Base-by-base conservation (phyloP, 352 stramenopile species). In the Pseudoperonospora humuli region DNA sequence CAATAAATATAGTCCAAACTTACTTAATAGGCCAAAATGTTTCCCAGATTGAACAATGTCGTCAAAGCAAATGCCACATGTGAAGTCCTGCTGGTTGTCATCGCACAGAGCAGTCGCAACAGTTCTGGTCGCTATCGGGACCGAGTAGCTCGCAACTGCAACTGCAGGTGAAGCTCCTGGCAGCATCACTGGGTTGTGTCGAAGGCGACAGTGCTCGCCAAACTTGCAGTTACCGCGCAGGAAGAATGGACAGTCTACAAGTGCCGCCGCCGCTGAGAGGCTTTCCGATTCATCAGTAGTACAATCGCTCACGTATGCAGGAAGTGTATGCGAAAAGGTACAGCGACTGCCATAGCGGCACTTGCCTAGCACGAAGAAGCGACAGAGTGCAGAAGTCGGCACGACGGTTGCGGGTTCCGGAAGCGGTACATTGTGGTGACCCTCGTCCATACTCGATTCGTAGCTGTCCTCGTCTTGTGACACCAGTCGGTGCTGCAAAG, bases 51-150 rank as follows among this genome's bases (percentile, higher is more conserved):
- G 57, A 17, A 89, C 75, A 25, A 89, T 77, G 41, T 89, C 77
- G 42, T 89, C 77, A 41, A 89, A 86, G 64, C 77, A 89, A 21
- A 89, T 80, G n/a, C 77, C 77, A 35, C 77, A 89, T 18, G 68
- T 86, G 28, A 69, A 78, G 39, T 83, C 70, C 15, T 68, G 53
- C 15, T 75, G 55, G 24, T 70, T 69, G 10, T 28, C 39, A 7
- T 39, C 41, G 2, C 11, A 29, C 34, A n/a, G 40, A 10, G 24
- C 21, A 24, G 34, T 19, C 24, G 23, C 9, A 19, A 26, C 14
- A 32, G 21, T 25, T 0, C 37, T 53, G 8, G 17, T 24, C 15
- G 23, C 15, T 33, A 23, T 47, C 1, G 20, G 17, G 38, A 37
- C 8, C 20, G 38, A 24, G 1, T 27, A 49, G 40, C 15, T 13